Conservation (phyloP, 2,329 filamentous ascomycete species). For the Colletotrichum caudatum region DNA sequence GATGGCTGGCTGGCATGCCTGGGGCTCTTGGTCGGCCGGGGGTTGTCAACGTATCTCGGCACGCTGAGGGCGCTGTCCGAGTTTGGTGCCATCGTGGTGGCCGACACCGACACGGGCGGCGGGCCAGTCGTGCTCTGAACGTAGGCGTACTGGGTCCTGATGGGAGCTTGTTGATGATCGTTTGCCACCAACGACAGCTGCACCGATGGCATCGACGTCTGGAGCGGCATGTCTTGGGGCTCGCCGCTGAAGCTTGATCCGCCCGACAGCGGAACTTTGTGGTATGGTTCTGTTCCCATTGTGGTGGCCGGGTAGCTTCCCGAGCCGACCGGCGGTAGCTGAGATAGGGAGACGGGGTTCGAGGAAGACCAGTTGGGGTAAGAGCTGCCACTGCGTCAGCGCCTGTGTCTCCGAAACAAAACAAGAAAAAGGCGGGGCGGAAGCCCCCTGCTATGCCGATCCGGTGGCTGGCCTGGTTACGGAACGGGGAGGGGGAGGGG, state of each 20-base stretch:
- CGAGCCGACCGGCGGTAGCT: slow-evolving; percentile 61
- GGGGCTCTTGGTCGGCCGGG: slow-evolving; percentile 68
- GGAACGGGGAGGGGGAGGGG: slow-evolving; percentile 15
- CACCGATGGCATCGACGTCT: slow-evolving; percentile 66
- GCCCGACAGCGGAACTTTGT: slow-evolving; percentile 65
- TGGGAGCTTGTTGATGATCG: slow-evolving; percentile 60
- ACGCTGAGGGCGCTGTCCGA: slow-evolving; percentile 63
- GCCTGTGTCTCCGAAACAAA: background rate
- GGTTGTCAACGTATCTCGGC: slow-evolving; percentile 69
- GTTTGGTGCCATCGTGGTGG: slow-evolving; percentile 49
- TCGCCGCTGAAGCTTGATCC: slow-evolving; percentile 62
- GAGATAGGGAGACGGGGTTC: slow-evolving; percentile 59
- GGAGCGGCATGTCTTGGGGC: slow-evolving; percentile 65
- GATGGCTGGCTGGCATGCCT: slow-evolving; percentile 67
- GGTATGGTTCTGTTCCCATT: slow-evolving; percentile 64
- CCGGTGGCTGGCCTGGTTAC: slow-evolving; percentile 10
- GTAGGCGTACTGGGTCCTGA: slow-evolving; percentile 69
- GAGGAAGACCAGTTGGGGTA: slow-evolving; percentile 68
- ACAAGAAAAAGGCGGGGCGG: slow-evolving; percentile 23
- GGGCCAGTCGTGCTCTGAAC: slow-evolving; percentile 63
- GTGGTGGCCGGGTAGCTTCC: slow-evolving; percentile 63
- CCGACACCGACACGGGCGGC: slow-evolving; percentile 61
- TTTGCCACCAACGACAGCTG: slow-evolving; percentile 63
- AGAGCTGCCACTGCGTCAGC: slow-evolving; percentile 55
- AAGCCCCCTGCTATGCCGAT: background rate